phyloP scores from a whole-genome alignment of 345 rosid species.

The Camelina neglecta region DNA sequence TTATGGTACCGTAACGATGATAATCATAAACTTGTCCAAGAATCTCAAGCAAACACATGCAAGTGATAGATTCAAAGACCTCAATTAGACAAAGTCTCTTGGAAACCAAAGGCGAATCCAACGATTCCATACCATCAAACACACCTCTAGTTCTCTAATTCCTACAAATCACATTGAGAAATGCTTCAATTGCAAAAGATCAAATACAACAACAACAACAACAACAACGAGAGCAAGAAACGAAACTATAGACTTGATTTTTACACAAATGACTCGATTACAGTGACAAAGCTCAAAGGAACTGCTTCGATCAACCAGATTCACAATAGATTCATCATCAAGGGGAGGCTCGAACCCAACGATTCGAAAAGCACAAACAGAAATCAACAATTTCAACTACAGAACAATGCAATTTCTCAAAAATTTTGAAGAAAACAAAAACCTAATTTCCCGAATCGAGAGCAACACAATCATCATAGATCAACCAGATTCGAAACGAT shows the following conservation, averaged over 20 bases:
- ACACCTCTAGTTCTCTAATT: not conserved
- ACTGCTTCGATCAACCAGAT: not conserved
- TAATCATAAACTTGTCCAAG: not conserved
- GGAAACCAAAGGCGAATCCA: not conserved
- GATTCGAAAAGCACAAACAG: not conserved
- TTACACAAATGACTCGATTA: too few species aligned
- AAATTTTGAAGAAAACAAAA: not conserved
- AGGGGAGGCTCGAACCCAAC: not conserved
- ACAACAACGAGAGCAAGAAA: not conserved
- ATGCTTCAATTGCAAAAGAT: not conserved
- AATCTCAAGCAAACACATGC: not conserved
- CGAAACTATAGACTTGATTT: not conserved
- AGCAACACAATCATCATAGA: not conserved
- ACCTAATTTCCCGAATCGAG: constrained; percentile 7
- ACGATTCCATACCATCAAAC: not conserved
- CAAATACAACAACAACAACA: not conserved
- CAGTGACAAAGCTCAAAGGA: too few species aligned
- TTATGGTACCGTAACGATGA: not conserved
- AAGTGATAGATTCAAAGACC: not conserved
- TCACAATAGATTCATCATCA: not conserved
- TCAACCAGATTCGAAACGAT: constrained; percentile 4
- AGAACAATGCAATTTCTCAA: not conserved
- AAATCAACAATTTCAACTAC: constrained; percentile 2
- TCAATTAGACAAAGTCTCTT: not conserved
- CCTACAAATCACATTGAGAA: not conserved